Percentiles rank a stretch among this genome's conserved stretches.
phyloP scores from a whole-genome alignment of 2,329 filamentous ascomycete genomes.

The Trichoderma endophyticum region DNA sequence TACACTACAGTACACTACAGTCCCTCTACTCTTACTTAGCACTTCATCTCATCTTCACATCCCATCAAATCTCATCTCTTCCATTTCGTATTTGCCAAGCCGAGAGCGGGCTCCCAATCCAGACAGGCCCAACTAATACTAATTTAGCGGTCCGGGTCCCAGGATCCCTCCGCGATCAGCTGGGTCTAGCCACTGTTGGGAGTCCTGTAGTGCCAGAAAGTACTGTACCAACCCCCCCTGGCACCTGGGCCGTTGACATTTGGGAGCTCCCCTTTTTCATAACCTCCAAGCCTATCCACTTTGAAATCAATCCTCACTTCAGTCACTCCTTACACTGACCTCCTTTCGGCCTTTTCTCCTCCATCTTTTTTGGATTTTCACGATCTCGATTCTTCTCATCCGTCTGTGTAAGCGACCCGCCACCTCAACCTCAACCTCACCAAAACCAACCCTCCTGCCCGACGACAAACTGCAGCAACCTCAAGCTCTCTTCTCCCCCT shows the following conservation, averaged over 20 bases:
- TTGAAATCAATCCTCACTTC: constrained; percentile 37
- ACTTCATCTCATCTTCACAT: neutral
- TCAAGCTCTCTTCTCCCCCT: neutral
- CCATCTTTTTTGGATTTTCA: constrained; percentile 17
- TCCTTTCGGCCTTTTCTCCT: constrained; percentile 17
- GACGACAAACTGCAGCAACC: neutral
- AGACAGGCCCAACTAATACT: constrained; percentile 15
- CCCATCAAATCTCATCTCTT: neutral
- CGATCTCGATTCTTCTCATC: constrained; percentile 12
- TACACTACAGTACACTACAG: neutral
- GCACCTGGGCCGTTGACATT: constrained; percentile 14
- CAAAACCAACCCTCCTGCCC: neutral
- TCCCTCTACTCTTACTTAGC: neutral
- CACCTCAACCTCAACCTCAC: neutral
- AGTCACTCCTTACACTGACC: constrained; percentile 35
- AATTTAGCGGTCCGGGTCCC: constrained; percentile 17
- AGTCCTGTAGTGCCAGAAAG: neutral
- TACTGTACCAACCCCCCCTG: constrained; percentile 17
- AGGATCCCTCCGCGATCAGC: constrained; percentile 32
- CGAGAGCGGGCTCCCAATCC: constrained; percentile 8
- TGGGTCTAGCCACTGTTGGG: constrained; percentile 30
- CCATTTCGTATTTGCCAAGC: constrained; percentile 8
- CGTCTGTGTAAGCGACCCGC: constrained; percentile 16
- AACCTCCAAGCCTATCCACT: constrained; percentile 39
- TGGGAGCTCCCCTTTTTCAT: constrained; percentile 36